Evolutionary conservation across 2,329 filamentous ascomycete species (phyloP).

Genomic region (Fusarium siculi): DNA sequence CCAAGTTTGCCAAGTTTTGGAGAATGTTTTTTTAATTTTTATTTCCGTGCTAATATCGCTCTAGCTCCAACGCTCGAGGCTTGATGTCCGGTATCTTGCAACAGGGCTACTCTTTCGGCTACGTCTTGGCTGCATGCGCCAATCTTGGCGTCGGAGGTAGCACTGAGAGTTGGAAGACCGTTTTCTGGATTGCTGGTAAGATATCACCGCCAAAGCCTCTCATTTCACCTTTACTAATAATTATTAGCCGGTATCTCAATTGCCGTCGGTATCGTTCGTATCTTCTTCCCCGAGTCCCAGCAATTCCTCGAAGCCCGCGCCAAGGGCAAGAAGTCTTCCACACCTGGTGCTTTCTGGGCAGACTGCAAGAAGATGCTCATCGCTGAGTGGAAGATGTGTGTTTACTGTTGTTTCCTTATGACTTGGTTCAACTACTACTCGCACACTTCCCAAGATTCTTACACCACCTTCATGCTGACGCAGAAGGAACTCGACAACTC

Average conservation of each 20-base stretch:
- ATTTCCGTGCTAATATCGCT: conserved; percentile 33
- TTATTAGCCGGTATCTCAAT: conserved; percentile 70
- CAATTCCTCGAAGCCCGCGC: conserved; percentile 79
- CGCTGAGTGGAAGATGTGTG: conserved; percentile 78
- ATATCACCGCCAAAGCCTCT: neutral
- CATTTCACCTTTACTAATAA: neutral
- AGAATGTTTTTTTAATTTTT: conserved; percentile 23
- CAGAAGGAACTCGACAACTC: conserved; percentile 75
- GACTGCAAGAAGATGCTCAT: conserved; percentile 75
- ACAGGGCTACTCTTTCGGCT: conserved; percentile 83
- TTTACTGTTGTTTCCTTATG: conserved; percentile 84
- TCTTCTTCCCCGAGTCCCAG: conserved; percentile 77
- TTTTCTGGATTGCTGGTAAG: conserved; percentile 75
- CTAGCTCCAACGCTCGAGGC: conserved; percentile 72
- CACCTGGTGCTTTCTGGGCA: conserved; percentile 69
- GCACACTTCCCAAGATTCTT: conserved; percentile 83
- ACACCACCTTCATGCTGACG: conserved; percentile 82
- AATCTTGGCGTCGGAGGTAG: conserved; percentile 77
- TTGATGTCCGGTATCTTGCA: conserved; percentile 86
- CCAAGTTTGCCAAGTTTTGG: conserved; percentile 28
- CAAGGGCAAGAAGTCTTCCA: conserved; percentile 61
- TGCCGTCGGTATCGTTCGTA: conserved; percentile 72
- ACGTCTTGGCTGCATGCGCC: conserved; percentile 79
- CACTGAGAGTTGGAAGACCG: conserved; percentile 75
- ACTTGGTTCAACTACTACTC: conserved; percentile 81